Evolutionary conservation across 768 basidiomycete species (phyloP).

Genomic region (Mycena crocata): DNA sequence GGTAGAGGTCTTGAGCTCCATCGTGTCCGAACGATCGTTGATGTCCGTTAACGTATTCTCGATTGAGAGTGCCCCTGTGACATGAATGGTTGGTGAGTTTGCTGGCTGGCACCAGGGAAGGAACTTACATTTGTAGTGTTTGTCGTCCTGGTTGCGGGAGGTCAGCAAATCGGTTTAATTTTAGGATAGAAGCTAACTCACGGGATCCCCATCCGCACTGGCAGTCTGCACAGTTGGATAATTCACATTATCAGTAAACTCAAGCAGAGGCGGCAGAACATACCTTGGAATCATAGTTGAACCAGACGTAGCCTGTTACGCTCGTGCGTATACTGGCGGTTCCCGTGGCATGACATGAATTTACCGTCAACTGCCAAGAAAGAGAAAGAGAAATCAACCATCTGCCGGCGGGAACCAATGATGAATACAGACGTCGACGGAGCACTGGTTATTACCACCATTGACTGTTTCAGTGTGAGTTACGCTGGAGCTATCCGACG

Average conservation of each 20-base stretch:
- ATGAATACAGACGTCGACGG: too few species aligned
- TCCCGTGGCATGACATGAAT: not conserved
- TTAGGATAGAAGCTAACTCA: not conserved
- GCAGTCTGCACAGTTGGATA: not conserved
- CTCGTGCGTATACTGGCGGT: not conserved
- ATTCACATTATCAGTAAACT: not conserved
- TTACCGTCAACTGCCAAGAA: not conserved
- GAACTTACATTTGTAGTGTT: not conserved
- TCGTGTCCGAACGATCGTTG: not conserved
- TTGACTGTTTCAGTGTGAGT: not conserved
- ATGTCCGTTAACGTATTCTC: not conserved
- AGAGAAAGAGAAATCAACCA: too few species aligned
- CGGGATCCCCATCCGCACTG: not conserved
- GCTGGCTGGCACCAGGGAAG: not conserved
- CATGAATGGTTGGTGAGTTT: not conserved
- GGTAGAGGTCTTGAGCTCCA: not conserved
- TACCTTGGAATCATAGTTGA: not conserved
- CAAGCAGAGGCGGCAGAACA: not conserved
- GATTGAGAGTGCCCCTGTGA: not conserved
- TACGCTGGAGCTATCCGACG: not conserved
- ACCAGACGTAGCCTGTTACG: not conserved
- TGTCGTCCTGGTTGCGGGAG: not conserved
- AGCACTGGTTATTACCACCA: not conserved
- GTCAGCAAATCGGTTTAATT: too few species aligned
- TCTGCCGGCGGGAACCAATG: too few species aligned